A percentile compares a stretch with the other conserved stretches of the same genome.
phyloP scores from a whole-genome alignment of 352 stramenopile genomes.

The Phytophthora chlamydospora region DNA sequence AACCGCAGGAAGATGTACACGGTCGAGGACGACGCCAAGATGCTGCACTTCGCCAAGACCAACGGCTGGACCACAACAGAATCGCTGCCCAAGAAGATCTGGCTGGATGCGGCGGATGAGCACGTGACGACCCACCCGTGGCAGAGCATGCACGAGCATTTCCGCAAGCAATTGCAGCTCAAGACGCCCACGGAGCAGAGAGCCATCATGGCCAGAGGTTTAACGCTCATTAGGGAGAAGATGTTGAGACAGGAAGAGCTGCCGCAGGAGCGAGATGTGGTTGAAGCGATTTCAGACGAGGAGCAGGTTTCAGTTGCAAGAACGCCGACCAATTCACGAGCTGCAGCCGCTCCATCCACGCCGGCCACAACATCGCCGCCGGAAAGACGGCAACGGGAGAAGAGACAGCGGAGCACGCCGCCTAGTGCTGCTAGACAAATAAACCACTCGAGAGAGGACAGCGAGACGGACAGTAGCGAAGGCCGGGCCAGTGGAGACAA shows the following conservation, averaged over 20 bases:
- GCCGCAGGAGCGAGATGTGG: conserved; percentile 1
- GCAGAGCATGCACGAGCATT: conserved; percentile 61
- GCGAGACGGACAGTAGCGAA: conserved; percentile 1
- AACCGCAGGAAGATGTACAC: conserved; percentile 35
- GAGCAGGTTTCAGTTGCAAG: background rate
- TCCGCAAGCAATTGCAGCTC: conserved; percentile 43
- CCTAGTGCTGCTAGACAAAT: background rate
- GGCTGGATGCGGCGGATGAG: conserved; percentile 17
- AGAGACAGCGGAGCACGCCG: conserved; percentile 12
- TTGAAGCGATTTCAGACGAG: too few relatives aligned
- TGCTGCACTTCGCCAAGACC: conserved; percentile 52
- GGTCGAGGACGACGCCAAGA: conserved; percentile 43
- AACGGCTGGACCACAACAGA: conserved; percentile 25
- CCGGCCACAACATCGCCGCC: conserved; percentile 17
- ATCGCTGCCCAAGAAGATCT: conserved; percentile 22
- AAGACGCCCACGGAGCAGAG: conserved; percentile 44
- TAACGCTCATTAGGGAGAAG: conserved; percentile 22
- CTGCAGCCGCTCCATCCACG: background rate
- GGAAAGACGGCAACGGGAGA: conserved; percentile 10
- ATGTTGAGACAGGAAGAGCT: conserved; percentile 4
- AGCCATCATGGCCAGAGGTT: conserved; percentile 28
- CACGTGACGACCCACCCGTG: conserved; percentile 42
- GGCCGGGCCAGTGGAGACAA: background rate
- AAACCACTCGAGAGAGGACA: background rate
- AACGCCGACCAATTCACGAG: background rate